Percentiles rank a stretch among this genome's conserved stretches.
phyloP scores from a whole-genome alignment of 805 yeast genomes.

The Candida saitoana region DNA sequence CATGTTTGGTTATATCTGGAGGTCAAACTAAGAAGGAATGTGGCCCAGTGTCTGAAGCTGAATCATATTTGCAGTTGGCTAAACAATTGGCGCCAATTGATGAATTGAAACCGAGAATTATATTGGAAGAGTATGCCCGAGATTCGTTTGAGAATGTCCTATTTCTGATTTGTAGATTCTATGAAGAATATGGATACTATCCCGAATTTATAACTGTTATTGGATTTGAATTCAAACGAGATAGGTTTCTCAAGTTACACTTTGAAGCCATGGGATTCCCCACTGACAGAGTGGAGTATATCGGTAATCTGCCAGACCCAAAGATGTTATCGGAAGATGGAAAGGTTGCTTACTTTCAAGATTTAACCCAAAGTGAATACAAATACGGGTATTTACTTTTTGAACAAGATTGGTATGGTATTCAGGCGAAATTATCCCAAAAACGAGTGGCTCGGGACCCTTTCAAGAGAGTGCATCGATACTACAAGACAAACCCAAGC shows the following conservation, averaged over 20 bases:
- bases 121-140: constrained; percentile 67
- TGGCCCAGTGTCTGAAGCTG: constrained; percentile 58
- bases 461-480: constrained; percentile 39
- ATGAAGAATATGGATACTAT: constrained; percentile 41
- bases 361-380: constrained; percentile 46
- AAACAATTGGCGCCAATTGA: constrained; percentile 19
- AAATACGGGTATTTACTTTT: constrained; percentile 53
- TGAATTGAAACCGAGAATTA: constrained; percentile 21
- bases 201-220: constrained; percentile 55
- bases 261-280: constrained; percentile 47
- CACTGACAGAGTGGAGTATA: constrained; percentile 35
- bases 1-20: constrained; percentile 53
- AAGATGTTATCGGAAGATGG: constrained; percentile 17
- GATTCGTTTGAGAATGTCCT: constrained; percentile 78
- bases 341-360: constrained; percentile 39
- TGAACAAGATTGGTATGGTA: constrained; percentile 55
- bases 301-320: constrained; percentile 58
- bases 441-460: constrained; percentile 61
- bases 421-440: constrained; percentile 34
- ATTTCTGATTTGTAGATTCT: constrained; percentile 53
- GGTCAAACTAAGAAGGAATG: constrained; percentile 63
- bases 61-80: constrained; percentile 50
- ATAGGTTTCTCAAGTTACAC: constrained; percentile 56
- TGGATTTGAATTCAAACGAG: constrained; percentile 72
- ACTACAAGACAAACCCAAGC: constrained; percentile 22